Percentiles rank a stretch among this genome's conserved stretches.
Conservation (phyloP, 345 rosid genomes). For the Orychophragmus violaceus region DNA sequence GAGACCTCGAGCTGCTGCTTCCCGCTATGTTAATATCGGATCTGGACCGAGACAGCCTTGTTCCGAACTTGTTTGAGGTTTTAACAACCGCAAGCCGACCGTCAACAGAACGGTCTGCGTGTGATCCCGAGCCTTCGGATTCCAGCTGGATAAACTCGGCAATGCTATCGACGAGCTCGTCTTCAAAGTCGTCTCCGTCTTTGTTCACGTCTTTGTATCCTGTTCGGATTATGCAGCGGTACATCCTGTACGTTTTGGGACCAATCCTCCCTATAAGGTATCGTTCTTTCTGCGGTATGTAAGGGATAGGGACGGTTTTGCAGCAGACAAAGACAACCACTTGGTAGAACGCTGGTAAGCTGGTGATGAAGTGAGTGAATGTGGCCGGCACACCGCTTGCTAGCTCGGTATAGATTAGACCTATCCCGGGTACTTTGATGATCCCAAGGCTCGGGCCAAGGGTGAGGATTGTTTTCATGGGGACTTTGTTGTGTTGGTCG, state of each 20-base stretch:
- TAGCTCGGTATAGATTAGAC: slow-evolving; percentile 76
- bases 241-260: slow-evolving; percentile 79
- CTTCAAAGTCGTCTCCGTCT: slow-evolving; percentile 66
- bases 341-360: slow-evolving; percentile 87
- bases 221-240: slow-evolving; percentile 80
- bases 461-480: slow-evolving; percentile 72
- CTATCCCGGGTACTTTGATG: slow-evolving; percentile 85
- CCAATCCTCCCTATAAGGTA: slow-evolving; percentile 91
- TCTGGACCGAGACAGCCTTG: slow-evolving; percentile 47
- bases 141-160: slow-evolving; percentile 94
- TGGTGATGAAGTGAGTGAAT: slow-evolving; percentile 73
- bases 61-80: slow-evolving; percentile 73
- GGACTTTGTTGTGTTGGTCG: slow-evolving; percentile 74
- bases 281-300: slow-evolving; percentile 69
- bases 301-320: slow-evolving; percentile 81
- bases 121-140: slow-evolving; percentile 51
- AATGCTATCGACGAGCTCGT: slow-evolving; percentile 67
- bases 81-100: slow-evolving; percentile 76
- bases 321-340: slow-evolving; percentile 79
- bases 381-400: slow-evolving; percentile 75
- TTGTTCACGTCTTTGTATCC: slow-evolving; percentile 84
- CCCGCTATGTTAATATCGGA: slow-evolving; percentile 32
- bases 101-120: slow-evolving; percentile 46
- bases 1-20: slow-evolving; percentile 35
- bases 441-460: slow-evolving; percentile 84